Conservation (phyloP, 306 rosid species). For the Astragalus glycyphyllos region DNA sequence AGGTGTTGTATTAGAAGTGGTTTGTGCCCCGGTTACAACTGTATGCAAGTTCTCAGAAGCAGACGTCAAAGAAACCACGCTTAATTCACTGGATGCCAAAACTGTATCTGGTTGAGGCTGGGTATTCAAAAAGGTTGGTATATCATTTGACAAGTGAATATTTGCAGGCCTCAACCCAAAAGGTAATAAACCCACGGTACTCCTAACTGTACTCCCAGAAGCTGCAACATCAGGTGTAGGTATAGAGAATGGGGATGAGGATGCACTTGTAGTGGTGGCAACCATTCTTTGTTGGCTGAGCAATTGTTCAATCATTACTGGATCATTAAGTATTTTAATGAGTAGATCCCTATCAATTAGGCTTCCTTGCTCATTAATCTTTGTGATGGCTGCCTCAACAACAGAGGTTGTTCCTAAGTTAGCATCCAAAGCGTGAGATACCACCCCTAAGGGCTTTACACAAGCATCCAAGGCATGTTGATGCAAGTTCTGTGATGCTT, state of each 20-base stretch:
- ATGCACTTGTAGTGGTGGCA: constrained; percentile 27
- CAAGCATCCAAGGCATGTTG: constrained; percentile 24
- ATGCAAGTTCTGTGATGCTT: constrained; percentile 35
- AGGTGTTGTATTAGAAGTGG: constrained; percentile 38
- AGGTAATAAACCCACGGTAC: constrained; percentile 31
- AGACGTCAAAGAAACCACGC: too few relatives aligned
- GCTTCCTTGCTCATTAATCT: constrained; percentile 55
- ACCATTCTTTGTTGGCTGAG: constrained; percentile 36
- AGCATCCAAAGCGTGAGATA: constrained; percentile 42
- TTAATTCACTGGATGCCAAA: too few relatives aligned
- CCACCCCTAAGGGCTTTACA: constrained; percentile 37
- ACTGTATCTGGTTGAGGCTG: too few relatives aligned
- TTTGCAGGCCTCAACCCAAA: constrained; percentile 25
- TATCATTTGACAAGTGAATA: too few relatives aligned
- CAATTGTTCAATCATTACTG: constrained; percentile 63
- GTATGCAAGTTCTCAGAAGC: too few relatives aligned
- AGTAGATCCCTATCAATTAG: constrained; percentile 69
- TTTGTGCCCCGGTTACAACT: too few relatives aligned
- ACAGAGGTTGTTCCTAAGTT: constrained; percentile 57
- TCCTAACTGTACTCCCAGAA: constrained; percentile 32
- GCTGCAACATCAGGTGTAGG: constrained; percentile 10
- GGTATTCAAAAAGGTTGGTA: too few relatives aligned
- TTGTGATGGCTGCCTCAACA: constrained; percentile 55
- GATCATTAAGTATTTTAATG: constrained; percentile 63
- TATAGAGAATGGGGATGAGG: too few relatives aligned